Evolutionary conservation across 1,284 basidiomycete species (phyloP), one percentile per base, ranked within the genome.

Genomic region (Pseudozyma hubeiensis): DNA sequence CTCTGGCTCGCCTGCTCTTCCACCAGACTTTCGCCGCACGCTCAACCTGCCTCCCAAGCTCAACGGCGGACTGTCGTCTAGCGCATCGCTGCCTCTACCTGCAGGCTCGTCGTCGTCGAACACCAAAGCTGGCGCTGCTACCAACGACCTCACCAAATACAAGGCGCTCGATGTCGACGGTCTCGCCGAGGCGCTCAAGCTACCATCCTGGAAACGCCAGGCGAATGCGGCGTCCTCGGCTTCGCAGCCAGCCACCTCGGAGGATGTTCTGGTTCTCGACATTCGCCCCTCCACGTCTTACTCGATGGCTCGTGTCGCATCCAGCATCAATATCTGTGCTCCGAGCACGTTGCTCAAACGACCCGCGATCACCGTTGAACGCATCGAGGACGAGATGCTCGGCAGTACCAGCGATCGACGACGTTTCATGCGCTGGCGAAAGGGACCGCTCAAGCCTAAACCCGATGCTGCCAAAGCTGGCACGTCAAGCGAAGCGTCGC

Each of bases 301-400:
- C 64, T 53, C 57, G 5, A 51, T 56, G 30, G 74, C 74, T 19
- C 76, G 79, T 24, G 58, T 84, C 30, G 47, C 45, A 10, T 70
- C 86, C 44, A 91, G 94, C n/a, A 87, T 97, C 68, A 93, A 93
- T 44, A 89, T 98, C 61, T 93, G 93, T 48, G 92, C 97, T 5
- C 95, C 95, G 0, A 94, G 94, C 5, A 98, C 95, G 0, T 89
- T 98, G 30, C 90, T 99, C 29, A 80, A 79, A 53, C 75, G 82
- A n/a, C 64, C 78, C 0, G 81, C 76, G 17, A 75, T 84, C 41
- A 80, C 78, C 1, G 66, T 84, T 7, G 77, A 82, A 7, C 75
- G 78, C 24, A 72, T 84, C 48, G 77, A 81, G 53, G 64, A 78
- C 13, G 79, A 82, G 47, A 80, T 84, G 78, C 64, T 84, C 10